These are phyloP conservation scores for Paramecium caudatum DNA, from an alignment of 73 alveolate species.

Conservation along the genomic window DNA sequence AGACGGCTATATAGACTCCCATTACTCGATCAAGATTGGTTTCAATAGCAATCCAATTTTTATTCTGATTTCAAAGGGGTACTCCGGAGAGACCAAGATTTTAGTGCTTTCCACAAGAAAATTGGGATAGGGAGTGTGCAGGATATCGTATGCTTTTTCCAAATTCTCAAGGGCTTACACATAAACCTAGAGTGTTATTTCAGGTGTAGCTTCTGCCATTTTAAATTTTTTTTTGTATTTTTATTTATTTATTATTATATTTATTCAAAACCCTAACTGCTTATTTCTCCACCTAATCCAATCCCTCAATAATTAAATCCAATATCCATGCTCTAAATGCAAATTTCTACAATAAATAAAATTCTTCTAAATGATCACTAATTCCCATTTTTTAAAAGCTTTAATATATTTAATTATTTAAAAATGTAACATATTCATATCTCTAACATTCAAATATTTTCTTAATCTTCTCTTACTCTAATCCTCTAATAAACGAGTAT, in stretches of 20 bases:
- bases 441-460: neutral
- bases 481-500: neutral
- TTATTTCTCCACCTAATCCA: slow-evolving; percentile 26
- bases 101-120: slow-evolving; percentile 66
- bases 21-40: neutral
- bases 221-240: slow-evolving; percentile 49
- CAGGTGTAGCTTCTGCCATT: slow-evolving; percentile 72
- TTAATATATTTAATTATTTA: neutral
- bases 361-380: neutral
- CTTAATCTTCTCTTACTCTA: neutral
- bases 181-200: neutral
- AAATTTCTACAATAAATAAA: neutral
- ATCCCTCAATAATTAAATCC: neutral
- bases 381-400: slow-evolving; percentile 4
- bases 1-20: slow-evolving; percentile 46
- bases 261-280: slow-evolving; percentile 50
- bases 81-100: slow-evolving; percentile 58
- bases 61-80: slow-evolving; percentile 36
- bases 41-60: slow-evolving; percentile 32
- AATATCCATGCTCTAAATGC: neutral
- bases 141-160: slow-evolving; percentile 57
- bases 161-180: slow-evolving; percentile 46
- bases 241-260: slow-evolving; percentile 9
- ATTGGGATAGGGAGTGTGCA: slow-evolving; percentile 49
- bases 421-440: neutral